A percentile compares a stretch with the other conserved stretches of the same genome.
Conservation (phyloP, 305 asterid genomes). For the Solanum hybrid region DNA sequence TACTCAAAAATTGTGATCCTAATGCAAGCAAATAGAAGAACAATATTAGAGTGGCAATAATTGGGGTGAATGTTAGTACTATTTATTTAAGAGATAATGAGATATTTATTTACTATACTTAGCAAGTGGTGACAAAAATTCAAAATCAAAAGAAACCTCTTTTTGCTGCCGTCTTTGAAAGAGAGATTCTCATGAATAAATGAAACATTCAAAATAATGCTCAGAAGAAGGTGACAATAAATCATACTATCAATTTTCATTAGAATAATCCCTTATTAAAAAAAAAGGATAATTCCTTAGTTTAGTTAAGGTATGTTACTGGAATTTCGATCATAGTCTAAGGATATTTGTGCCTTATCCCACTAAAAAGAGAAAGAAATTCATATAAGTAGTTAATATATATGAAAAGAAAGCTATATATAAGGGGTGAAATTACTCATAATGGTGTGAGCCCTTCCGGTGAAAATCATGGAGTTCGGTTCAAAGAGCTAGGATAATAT, state of each 20-base stretch:
- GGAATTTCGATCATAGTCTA: neutral
- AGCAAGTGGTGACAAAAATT: neutral
- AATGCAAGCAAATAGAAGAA: neutral
- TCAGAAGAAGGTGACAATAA: neutral
- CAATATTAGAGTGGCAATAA: neutral
- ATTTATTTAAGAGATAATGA: neutral
- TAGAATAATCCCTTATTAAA: neutral
- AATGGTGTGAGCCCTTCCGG: neutral
- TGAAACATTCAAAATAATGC: neutral
- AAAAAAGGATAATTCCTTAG: too few relatives aligned
- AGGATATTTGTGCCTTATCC: neutral
- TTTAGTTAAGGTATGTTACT: neutral
- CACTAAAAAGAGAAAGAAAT: neutral
- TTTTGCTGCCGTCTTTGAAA: slow-evolving; percentile 1
- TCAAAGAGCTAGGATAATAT: neutral
- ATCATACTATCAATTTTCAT: neutral
- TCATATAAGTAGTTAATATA: neutral
- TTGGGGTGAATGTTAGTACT: neutral
- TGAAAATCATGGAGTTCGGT: neutral
- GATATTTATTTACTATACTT: neutral
- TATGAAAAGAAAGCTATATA: neutral
- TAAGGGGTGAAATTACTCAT: neutral
- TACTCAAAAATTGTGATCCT: neutral
- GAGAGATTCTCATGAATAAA: neutral
- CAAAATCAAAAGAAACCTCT: neutral